Evolutionary conservation across 208 protist species (phyloP).

Genomic region (Leishmania mexicana): DNA sequence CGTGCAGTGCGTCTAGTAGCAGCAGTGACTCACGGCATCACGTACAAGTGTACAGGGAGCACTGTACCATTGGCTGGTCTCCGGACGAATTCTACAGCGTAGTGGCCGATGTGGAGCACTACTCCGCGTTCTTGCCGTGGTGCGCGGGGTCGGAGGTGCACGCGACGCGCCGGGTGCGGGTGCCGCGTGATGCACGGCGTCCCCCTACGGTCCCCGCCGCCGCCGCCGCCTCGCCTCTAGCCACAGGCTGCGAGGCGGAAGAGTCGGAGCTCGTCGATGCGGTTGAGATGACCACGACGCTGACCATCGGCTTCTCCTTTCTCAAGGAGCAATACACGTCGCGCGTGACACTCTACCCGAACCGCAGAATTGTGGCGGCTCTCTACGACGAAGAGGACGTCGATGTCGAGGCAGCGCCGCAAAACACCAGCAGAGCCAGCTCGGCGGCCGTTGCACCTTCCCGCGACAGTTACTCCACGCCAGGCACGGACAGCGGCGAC

Average conservation of each 20-base stretch:
- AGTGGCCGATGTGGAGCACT: conserved; percentile 77
- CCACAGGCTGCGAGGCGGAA: background rate
- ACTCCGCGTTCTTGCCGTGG: conserved; percentile 81
- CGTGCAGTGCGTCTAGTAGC: background rate
- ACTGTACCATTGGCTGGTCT: conserved; percentile 80
- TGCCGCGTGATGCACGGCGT: conserved; percentile 17
- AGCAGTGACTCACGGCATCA: conserved; percentile 26
- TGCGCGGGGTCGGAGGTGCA: conserved; percentile 70
- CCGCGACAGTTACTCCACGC: background rate
- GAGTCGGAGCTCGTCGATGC: conserved; percentile 34
- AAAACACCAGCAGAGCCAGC: background rate
- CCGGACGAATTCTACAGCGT: conserved; percentile 68
- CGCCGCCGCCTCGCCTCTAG: background rate
- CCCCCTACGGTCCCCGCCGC: conserved; percentile 1
- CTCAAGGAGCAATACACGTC: conserved; percentile 82
- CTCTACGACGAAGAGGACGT: conserved; percentile 50
- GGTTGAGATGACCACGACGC: conserved; percentile 68
- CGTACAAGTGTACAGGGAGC: conserved; percentile 70
- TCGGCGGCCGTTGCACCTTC: background rate
- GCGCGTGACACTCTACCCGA: conserved; percentile 56
- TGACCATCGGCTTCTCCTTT: conserved; percentile 79
- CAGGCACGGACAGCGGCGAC: conserved; percentile 6
- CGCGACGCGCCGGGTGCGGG: conserved; percentile 31
- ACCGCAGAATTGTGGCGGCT: conserved; percentile 48
- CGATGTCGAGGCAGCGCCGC: background rate